A percentile compares a stretch with the other conserved stretches of the same genome.
phyloP scores from a whole-genome alignment of 192 early-diverging fungal species.

The Backusella circina region DNA sequence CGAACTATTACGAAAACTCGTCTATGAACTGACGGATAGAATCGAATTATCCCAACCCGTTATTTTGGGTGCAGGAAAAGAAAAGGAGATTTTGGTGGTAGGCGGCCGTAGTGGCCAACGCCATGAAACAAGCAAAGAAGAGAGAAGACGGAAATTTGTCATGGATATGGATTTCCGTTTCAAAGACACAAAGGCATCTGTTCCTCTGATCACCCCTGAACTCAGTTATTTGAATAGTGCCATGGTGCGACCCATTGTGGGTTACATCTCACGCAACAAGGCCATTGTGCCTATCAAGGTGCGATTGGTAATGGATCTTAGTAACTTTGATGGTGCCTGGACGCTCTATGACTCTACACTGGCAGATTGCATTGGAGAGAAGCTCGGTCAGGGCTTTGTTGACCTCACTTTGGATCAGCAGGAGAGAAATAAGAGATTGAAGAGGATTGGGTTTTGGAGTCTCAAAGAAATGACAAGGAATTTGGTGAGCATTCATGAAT shows the following conservation, averaged over 20 bases:
- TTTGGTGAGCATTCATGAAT: constrained; percentile 67
- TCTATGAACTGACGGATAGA: constrained; percentile 68
- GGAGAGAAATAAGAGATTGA: constrained; percentile 76
- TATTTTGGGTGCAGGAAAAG: constrained; percentile 42
- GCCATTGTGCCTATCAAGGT: constrained; percentile 81
- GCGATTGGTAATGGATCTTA: constrained; percentile 68
- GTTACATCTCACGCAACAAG: constrained; percentile 91
- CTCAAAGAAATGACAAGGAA: constrained; percentile 72
- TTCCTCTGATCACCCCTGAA: constrained; percentile 71
- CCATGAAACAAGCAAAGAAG: constrained; percentile 16
- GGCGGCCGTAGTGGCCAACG: constrained; percentile 26
- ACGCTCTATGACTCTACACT: constrained; percentile 81
- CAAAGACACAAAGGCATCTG: constrained; percentile 86
- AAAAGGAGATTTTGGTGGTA: constrained; percentile 46
- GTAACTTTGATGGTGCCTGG: constrained; percentile 93
- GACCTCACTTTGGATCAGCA: constrained; percentile 76
- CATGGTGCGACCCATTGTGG: constrained; percentile 89
- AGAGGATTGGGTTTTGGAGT: constrained; percentile 89
- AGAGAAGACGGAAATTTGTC: constrained; percentile 31
- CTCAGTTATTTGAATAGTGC: constrained; percentile 79
- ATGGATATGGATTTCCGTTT: constrained; percentile 85
- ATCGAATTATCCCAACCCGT: constrained; percentile 56
- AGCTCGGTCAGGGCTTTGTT: constrained; percentile 80
- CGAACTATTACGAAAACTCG: constrained; percentile 56
- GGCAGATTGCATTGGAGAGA: constrained; percentile 69